Conservation (phyloP, 805 yeast species). For the Wickerhamomyces queroliae region DNA sequence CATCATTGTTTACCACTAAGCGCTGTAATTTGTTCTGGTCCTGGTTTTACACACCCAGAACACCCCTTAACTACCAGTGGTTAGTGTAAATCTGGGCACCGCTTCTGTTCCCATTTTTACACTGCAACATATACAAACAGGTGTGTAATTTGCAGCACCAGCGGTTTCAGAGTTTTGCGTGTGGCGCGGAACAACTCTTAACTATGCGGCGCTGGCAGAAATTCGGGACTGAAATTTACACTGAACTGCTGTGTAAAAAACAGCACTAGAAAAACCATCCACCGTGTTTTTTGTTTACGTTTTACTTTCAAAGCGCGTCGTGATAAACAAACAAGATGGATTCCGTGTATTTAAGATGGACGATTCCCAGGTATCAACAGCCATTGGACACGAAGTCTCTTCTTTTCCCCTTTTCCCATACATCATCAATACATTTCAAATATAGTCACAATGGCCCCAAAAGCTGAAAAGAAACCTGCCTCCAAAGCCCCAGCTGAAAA, state of each 20-base stretch:
- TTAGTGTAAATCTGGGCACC: not conserved
- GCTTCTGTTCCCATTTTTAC: not conserved
- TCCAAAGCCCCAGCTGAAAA: constrained; percentile 98
- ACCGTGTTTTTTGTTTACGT: not conserved
- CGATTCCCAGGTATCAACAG: not conserved
- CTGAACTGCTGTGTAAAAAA: constrained; percentile 1
- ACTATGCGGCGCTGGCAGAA: not conserved
- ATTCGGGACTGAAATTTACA: constrained; percentile 2
- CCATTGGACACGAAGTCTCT: not conserved
- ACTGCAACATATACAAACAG: not conserved
- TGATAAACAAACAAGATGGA: constrained; percentile 1
- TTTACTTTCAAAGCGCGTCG: not conserved
- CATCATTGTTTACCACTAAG: too few species aligned
- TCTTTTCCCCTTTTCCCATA: constrained; percentile 1
- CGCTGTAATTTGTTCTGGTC: too few species aligned
- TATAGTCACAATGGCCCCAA: constrained; percentile 58
- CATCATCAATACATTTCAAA: constrained; percentile 2
- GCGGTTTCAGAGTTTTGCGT: not conserved
- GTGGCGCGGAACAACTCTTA: not conserved
- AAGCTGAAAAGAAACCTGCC: constrained; percentile 65
- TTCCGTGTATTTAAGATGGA: not conserved
- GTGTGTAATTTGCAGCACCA: constrained; percentile 1
- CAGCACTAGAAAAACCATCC: not conserved
- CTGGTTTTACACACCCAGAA: not conserved
- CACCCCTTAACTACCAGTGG: not conserved